Evolutionary conservation across 2,329 filamentous ascomycete species (phyloP), one percentile per base, ranked within the genome.

Genomic region (Ustilaginoidea virens): DNA sequence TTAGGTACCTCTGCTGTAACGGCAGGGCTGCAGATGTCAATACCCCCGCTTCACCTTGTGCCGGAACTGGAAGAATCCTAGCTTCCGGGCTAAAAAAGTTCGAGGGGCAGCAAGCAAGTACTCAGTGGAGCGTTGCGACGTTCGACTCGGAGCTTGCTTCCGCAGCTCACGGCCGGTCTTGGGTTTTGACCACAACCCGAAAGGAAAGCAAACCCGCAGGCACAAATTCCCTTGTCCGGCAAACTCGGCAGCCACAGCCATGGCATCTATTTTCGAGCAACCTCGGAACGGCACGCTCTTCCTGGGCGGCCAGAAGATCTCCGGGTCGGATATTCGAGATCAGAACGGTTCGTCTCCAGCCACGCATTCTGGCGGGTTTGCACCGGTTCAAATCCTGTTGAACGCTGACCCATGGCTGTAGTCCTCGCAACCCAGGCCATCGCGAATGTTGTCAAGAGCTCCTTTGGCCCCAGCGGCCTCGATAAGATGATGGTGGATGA

Each of bases 401-500:
- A 12, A 11, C 42, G 27, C 32, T 30, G 23, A 28, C 22, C 13
- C 30, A 26, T 17, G 19, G 17, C 13, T 13, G 11, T 48, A 86
- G 90, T 96, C 27, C 73, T 85, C 43, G 90, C 90, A 42, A 96
- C 90, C 25, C 85, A 94, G 55, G 85, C 87, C 34, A 96, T 98
- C 49, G 80, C 90, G 47, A 98, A 96, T 74, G 86, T 98, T 35
- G 85, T 98, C 56, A 96, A 93, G 66, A 93, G 82, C 58, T 98
- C 90, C 11, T 98, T 98, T 52, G 90, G 90, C 32, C 90, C 90
- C 29, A 93, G 83, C 37, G 90, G 90, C 27, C 70, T 98, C 41
- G 90, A 98, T 56, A 98, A 98, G 72, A 98, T 98, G 90, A 96
- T 98, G 90, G 90, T 98, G 46, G 90, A 98, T 61, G 90, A 98